Evolutionary conservation across 2,329 filamentous ascomycete genomes (phyloP).

Genomic region (Furcasterigmium furcatum): DNA sequence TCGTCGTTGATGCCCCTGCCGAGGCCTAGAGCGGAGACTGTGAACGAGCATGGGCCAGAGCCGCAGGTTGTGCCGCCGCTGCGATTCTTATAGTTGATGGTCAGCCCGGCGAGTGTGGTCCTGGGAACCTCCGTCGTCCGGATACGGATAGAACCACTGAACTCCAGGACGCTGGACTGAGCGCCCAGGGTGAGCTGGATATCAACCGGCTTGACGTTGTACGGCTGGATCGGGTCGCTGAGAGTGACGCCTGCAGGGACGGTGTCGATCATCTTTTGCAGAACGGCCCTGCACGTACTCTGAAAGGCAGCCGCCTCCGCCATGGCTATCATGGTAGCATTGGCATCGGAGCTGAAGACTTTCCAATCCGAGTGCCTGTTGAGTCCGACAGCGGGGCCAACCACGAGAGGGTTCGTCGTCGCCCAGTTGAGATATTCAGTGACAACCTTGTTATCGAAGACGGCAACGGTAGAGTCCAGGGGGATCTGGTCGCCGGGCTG

Average conservation of each 20-base stretch:
- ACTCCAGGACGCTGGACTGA: conserved; percentile 42
- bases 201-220: conserved; percentile 56
- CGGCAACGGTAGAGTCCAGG: conserved; percentile 43
- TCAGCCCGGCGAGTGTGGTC: conserved; percentile 41
- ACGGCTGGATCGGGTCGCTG: conserved; percentile 49
- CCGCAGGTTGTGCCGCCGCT: conserved; percentile 44
- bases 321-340: conserved; percentile 50
- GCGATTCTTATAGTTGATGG: conserved; percentile 54
- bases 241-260: conserved; percentile 50
- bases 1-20: conserved; percentile 57
- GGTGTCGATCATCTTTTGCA: conserved; percentile 61
- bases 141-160: conserved; percentile 55
- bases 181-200: conserved; percentile 51
- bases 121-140: conserved; percentile 44
- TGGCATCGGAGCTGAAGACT: conserved; percentile 53
- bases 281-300: conserved; percentile 43
- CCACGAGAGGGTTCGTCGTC: conserved; percentile 52
- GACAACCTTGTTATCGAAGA: conserved; percentile 55
- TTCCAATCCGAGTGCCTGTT: conserved; percentile 51
- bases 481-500: conserved; percentile 37
- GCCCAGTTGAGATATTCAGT: conserved; percentile 53
- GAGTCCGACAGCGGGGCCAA: conserved; percentile 41
- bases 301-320: conserved; percentile 39
- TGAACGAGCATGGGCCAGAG: conserved; percentile 36
- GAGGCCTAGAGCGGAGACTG: conserved; percentile 41